These are phyloP conservation scores for Fusarium sp. DNA, from an alignment of 2,329 filamentous ascomycete genomes.

Conservation along the genomic window DNA sequence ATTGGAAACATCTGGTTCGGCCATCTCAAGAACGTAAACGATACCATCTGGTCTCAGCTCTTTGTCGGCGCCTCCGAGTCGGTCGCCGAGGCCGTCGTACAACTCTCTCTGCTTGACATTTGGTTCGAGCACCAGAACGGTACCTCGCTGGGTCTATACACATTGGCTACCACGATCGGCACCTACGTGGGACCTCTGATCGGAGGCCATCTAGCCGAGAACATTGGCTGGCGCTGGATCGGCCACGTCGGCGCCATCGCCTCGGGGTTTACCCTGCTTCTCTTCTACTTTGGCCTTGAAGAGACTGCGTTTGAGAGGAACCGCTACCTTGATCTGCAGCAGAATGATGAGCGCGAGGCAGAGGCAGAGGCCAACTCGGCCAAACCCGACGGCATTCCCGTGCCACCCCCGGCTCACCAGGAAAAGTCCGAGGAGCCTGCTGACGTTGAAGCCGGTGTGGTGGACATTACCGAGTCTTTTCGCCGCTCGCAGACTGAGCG, in stretches of 20 bases:
- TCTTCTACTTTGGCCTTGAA: constrained; percentile 63
- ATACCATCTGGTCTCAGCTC: constrained; percentile 65
- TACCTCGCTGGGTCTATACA: constrained; percentile 64
- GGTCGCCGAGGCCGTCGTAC: constrained; percentile 65
- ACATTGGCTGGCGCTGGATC: constrained; percentile 66
- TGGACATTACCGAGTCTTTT: constrained; percentile 23
- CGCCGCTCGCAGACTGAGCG: constrained; percentile 28
- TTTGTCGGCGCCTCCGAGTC: constrained; percentile 68
- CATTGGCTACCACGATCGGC: constrained; percentile 64
- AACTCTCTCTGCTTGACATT: constrained; percentile 66
- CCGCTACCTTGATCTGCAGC: constrained; percentile 45
- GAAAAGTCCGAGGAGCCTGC: constrained; percentile 19
- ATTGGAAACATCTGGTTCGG: constrained; percentile 66
- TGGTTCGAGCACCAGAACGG: constrained; percentile 69
- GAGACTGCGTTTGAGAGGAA: constrained; percentile 62
- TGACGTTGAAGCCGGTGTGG: constrained; percentile 18
- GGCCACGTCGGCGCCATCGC: constrained; percentile 63
- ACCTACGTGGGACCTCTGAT: constrained; percentile 66
- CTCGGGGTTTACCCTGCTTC: constrained; percentile 56
- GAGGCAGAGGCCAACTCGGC: not conserved
- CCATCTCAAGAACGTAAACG: constrained; percentile 51
- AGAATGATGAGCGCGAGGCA: constrained; percentile 7
- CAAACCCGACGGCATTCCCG: constrained; percentile 31
- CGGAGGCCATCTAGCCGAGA: constrained; percentile 60
- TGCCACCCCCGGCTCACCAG: not conserved